Conservation (phyloP, 2,329 filamentous ascomycete species). For the Zasmidium angulare region DNA sequence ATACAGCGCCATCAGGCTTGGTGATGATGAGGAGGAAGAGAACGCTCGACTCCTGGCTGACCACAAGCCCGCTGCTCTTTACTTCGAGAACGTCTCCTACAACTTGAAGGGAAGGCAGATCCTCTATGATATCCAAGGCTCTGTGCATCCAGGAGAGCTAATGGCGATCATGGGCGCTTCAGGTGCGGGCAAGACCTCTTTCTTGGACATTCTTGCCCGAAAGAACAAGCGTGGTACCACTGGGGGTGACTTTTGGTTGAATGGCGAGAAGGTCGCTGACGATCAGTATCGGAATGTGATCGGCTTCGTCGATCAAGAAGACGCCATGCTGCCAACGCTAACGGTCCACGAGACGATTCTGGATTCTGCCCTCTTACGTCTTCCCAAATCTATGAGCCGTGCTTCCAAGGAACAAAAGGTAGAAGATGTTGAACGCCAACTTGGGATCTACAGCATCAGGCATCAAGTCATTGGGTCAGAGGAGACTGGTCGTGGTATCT, state of each 20-base stretch:
- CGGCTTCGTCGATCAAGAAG: constrained; percentile 97
- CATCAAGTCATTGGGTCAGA: constrained; percentile 96
- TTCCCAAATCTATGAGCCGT: constrained; percentile 89
- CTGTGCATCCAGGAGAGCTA: constrained; percentile 91
- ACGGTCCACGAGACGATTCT: constrained; percentile 98
- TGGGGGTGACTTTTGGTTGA: constrained; percentile 82
- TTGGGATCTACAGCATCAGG: constrained; percentile 90
- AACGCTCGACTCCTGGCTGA: constrained; percentile 82
- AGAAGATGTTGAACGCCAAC: constrained; percentile 89
- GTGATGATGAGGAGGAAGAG: constrained; percentile 83
- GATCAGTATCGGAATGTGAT: constrained; percentile 86
- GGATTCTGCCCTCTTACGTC: constrained; percentile 83
- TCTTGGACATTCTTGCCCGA: constrained; percentile 89
- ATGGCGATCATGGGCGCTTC: constrained; percentile 98
- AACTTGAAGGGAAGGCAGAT: constrained; percentile 85
- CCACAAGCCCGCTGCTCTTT: constrained; percentile 84
- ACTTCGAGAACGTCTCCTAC: constrained; percentile 87
- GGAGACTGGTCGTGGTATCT: constrained; percentile 92
- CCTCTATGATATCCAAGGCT: constrained; percentile 73
- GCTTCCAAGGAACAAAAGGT: constrained; percentile 88
- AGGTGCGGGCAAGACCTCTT: constrained; percentile 94
- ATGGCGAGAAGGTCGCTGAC: constrained; percentile 85
- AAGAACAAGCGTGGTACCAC: constrained; percentile 91
- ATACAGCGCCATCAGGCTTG: constrained; percentile 72
- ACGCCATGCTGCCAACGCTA: constrained; percentile 91